A percentile compares a stretch with the other conserved stretches of the same genome.
These are phyloP conservation scores for Kwoniella heveanensis DNA, from an alignment of 768 basidiomycete genomes.

Conservation along the genomic window DNA sequence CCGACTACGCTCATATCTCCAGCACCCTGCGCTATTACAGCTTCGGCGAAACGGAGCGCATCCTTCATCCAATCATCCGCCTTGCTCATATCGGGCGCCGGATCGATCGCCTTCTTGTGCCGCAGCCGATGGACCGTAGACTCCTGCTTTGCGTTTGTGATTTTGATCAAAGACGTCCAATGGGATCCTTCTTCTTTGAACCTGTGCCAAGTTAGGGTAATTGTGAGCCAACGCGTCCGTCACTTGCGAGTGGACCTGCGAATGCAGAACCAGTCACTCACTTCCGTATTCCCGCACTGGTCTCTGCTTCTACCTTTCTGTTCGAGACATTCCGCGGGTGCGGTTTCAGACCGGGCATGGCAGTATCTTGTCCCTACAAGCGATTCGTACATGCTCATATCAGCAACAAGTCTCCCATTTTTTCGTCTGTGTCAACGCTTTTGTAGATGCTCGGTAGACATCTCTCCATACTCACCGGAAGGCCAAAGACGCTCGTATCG, in stretches of 20 bases:
- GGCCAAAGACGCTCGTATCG: constrained; percentile 51
- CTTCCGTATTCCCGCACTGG: constrained; percentile 40
- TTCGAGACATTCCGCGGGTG: constrained; percentile 53
- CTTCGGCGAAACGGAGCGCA: constrained; percentile 56
- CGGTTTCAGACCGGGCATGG: constrained; percentile 28
- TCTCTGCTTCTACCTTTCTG: constrained; percentile 36
- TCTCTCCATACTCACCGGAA: constrained; percentile 40
- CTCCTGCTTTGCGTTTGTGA: constrained; percentile 36
- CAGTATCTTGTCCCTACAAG: constrained; percentile 13
- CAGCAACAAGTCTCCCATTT: no score
- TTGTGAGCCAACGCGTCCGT: not conserved
- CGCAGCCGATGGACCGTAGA: constrained; percentile 27
- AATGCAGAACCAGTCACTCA: constrained; percentile 18
- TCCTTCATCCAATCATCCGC: constrained; percentile 51
- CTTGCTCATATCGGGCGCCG: constrained; percentile 26
- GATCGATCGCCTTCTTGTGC: constrained; percentile 19
- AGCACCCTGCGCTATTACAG: constrained; percentile 33
- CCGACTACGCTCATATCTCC: constrained; percentile 39
- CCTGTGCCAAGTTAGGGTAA: constrained; percentile 14
- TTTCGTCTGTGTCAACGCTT: no score
- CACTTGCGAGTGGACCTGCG: no score
- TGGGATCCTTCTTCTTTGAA: constrained; percentile 41
- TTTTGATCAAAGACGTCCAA: constrained; percentile 37
- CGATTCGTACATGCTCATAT: no score
- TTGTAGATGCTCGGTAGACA: no score